Conservation (phyloP, 1,284 basidiomycete genomes). For the Ganoderma resinaceum region DNA sequence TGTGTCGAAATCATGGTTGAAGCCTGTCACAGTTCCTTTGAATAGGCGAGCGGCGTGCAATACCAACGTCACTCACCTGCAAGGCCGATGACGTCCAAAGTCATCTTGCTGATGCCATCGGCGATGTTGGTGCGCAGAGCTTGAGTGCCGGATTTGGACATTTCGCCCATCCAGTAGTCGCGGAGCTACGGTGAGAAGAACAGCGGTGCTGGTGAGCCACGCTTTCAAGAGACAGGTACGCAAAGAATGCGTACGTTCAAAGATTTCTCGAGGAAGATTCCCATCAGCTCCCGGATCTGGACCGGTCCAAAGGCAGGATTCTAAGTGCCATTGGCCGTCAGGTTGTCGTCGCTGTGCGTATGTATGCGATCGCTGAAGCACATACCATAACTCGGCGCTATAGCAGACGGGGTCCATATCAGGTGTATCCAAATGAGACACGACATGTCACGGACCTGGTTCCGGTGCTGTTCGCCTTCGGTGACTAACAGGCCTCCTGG, state of each 20-base stretch:
- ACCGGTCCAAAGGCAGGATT: slow-evolving; percentile 66
- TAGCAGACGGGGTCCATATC: neutral
- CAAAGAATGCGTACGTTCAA: slow-evolving; percentile 44
- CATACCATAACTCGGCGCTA: slow-evolving; percentile 9
- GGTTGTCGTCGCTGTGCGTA: neutral
- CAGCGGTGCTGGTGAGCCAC: neutral
- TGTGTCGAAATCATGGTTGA: slow-evolving; percentile 60
- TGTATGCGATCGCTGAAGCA: no score
- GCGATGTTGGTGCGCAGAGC: slow-evolving; percentile 45
- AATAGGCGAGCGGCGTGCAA: no score
- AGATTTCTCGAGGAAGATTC: slow-evolving; percentile 61
- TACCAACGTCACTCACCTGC: slow-evolving; percentile 42
- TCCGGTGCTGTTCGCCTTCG: slow-evolving; percentile 24
- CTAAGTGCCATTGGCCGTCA: slow-evolving; percentile 34
- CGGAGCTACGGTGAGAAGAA: slow-evolving; percentile 35
- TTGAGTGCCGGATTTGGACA: slow-evolving; percentile 13
- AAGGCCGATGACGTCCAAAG: slow-evolving; percentile 59
- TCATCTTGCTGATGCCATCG: slow-evolving; percentile 49
- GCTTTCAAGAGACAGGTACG: no score
- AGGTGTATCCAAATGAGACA: neutral
- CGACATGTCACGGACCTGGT: slow-evolving; percentile 14
- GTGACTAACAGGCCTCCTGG: slow-evolving; percentile 11
- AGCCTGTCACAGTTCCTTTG: slow-evolving; percentile 40
- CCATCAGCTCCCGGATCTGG: slow-evolving; percentile 61
- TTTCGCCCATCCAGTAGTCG: slow-evolving; percentile 34